Conservation (phyloP, 148 eudicot species). For the Rhododendron ferrugineum region DNA sequence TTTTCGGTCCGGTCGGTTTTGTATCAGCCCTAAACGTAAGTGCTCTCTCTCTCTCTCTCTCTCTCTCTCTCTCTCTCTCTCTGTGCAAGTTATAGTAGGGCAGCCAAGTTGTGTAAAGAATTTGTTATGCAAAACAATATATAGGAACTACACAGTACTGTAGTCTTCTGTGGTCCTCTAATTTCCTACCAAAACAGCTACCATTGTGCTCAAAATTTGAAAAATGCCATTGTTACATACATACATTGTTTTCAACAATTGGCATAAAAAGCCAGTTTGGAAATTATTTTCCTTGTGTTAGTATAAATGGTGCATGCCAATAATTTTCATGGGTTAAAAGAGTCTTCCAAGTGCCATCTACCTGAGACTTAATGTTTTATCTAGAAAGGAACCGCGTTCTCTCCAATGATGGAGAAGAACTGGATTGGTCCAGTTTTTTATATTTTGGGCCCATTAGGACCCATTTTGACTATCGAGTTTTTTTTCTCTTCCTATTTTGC, state of each 20-base stretch:
- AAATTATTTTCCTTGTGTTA: neutral
- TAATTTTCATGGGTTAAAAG: neutral
- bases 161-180: neutral
- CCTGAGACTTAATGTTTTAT: neutral
- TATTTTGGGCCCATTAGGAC: neutral
- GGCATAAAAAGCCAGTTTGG: neutral
- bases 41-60: neutral
- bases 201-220: neutral
- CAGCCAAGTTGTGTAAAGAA: neutral
- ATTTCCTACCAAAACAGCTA: neutral
- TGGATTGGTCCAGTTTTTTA: neutral
- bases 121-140: neutral
- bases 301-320: neutral
- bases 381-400: neutral
- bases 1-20: no score
- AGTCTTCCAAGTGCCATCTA: neutral
- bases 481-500: neutral
- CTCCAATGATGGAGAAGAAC: neutral
- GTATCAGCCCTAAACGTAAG: no score
- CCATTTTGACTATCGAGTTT: neutral
- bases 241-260: neutral
- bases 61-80: neutral
- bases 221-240: neutral
- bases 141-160: neutral
- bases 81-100: neutral